Base-by-base conservation (phyloP, 768 basidiomycete species). In the Gautieria morchelliformis region DNA sequence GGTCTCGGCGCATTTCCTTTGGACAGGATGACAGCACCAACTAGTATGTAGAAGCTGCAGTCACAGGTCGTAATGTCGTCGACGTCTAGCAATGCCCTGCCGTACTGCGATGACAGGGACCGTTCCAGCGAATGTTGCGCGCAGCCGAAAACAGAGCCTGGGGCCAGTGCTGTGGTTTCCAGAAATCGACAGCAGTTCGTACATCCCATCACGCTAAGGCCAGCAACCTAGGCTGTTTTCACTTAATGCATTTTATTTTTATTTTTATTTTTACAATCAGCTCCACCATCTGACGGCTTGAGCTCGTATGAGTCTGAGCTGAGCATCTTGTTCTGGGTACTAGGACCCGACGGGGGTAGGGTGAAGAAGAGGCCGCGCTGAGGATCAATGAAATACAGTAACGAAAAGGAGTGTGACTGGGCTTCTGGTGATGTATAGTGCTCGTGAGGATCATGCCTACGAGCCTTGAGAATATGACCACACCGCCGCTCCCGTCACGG, bases 391-490 rank as follows among this genome's bases (percentile, higher is more conserved):
- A 52, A 15, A n/a, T n/a, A n/a, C n/a, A 19, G 8, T 37, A 58
- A 32, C 33, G n/a, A 37, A 52, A 24, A 27, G 22, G 44, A 24
- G 42, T 52, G 27, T 33, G 61, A 10, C 32, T 17, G 24, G 49
- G 48, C 14, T 27, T 14, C 45, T 15, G 32, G 58, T 30, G 65
- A 65, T 32, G 66, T n/a, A n/a, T 62, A 4, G 78, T 71, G 61
- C 76, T 78, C 41, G 79, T 66, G 37, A 96, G 74, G 52, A 97
- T 85, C 55, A 91, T 84, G 66, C 97, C 89, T 50, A 98, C 67
- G 72, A 97, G 90, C 5, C 95, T 95, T 12, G 89, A 90, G 69
- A 91, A 97, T 9, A 99, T 83, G 55, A 98, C 94, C 58, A 99
- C 81, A 6, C 96, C 95, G 58, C 92, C 93, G 0, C 85, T 90